Evolutionary conservation across 2,329 filamentous ascomycete genomes (phyloP).

Genomic region (Diplodia scrobiculata): DNA sequence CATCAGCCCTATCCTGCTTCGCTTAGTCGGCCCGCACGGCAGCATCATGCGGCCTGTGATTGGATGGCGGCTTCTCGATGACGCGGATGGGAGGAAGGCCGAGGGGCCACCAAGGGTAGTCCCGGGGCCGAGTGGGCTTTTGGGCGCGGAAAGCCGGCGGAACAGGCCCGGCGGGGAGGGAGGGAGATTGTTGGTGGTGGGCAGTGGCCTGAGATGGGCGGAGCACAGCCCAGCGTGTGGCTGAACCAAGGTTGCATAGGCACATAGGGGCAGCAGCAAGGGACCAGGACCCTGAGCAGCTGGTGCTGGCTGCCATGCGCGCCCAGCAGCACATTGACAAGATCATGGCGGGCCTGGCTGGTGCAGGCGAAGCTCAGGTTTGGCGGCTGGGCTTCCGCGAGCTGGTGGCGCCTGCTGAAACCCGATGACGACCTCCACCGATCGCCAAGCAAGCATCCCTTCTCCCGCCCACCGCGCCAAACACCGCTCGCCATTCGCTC

Average conservation of each 20-base stretch:
- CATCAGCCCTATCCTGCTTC: conserved; percentile 13
- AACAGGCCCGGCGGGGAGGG: background rate
- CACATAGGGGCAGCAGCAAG: background rate
- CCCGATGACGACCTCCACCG: conserved; percentile 23
- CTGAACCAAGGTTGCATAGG: background rate
- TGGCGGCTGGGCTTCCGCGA: conserved; percentile 16
- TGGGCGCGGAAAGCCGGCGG: background rate
- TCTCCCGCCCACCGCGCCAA: conserved; percentile 7
- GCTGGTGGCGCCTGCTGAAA: conserved; percentile 18
- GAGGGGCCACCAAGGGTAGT: background rate
- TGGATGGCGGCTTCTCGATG: background rate
- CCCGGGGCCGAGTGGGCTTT: background rate
- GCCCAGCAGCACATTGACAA: background rate
- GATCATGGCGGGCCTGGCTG: background rate
- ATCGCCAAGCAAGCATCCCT: conserved; percentile 19
- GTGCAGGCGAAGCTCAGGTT: conserved; percentile 3
- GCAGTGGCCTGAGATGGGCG: conserved; percentile 14
- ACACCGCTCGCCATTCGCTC: conserved; percentile 13
- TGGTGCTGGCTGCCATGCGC: background rate
- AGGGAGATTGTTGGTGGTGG: background rate
- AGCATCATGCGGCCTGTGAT: conserved; percentile 3
- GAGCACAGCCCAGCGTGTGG: conserved; percentile 24
- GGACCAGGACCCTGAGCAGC: conserved; percentile 5
- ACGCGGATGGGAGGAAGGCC: conserved; percentile 2
- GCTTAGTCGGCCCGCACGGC: conserved; percentile 24